These are phyloP conservation scores for Cercospora sp. DNA, from an alignment of 2,329 filamentous ascomycete species.

Conservation along the genomic window DNA sequence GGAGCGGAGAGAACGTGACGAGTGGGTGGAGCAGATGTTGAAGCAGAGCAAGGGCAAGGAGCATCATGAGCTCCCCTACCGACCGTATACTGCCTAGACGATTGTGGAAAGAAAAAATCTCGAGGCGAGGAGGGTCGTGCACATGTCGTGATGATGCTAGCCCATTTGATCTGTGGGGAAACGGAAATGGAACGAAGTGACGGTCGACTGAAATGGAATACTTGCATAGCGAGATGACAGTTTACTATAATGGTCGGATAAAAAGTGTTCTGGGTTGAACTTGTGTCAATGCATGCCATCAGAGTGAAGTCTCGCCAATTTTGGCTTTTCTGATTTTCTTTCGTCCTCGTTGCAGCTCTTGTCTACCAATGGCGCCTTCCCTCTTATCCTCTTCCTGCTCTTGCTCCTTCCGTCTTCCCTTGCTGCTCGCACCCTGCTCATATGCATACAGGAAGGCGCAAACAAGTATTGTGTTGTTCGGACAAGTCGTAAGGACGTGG, in stretches of 20 bases:
- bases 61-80: neutral
- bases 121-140: neutral
- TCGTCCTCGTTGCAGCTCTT: neutral
- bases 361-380: neutral
- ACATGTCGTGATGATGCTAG: neutral
- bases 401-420: neutral
- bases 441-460: neutral
- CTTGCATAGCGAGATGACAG: neutral
- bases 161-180: neutral
- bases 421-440: neutral
- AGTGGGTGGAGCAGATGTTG: neutral
- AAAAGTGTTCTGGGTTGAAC: neutral
- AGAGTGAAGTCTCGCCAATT: neutral
- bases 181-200: neutral
- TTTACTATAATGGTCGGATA: neutral
- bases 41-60: conserved; percentile 5
- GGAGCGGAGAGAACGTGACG: neutral
- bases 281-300: neutral
- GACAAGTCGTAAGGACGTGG: too few relatives aligned
- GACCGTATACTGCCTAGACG: conserved; percentile 1
- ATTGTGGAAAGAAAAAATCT: neutral
- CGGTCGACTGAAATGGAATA: neutral
- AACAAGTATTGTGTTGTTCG: neutral
- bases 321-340: neutral
- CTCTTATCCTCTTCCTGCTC: neutral